Conservation (phyloP, 1,139 yeast genomes). For the Zygotorulaspora mrakii region DNA sequence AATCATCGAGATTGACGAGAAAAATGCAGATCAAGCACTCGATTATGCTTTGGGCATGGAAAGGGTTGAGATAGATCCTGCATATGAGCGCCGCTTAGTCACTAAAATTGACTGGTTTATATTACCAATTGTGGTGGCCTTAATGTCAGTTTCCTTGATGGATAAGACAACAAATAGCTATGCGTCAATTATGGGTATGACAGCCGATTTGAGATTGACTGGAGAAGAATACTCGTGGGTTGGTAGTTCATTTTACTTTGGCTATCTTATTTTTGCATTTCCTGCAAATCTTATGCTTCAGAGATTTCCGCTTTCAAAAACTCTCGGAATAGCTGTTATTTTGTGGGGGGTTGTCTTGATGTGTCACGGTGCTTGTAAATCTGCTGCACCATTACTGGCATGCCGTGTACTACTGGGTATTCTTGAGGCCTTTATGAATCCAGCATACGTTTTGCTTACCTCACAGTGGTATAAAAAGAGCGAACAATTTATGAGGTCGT, state of each 20-base stretch:
- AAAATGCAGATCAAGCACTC: conserved; percentile 12
- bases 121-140: conserved; percentile 5
- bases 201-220: conserved; percentile 43
- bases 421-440: conserved; percentile 43
- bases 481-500: conserved; percentile 46
- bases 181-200: conserved; percentile 53
- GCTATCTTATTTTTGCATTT: conserved; percentile 45
- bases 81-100: conserved; percentile 2
- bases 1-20: conserved; percentile 9
- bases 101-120: conserved; percentile 6
- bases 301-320: conserved; percentile 37
- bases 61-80: conserved; percentile 8
- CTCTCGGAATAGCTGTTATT: conserved; percentile 34
- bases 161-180: conserved; percentile 56
- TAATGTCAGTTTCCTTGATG: conserved; percentile 34
- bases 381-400: conserved; percentile 4
- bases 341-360: conserved; percentile 44
- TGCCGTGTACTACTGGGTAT: conserved; percentile 40
- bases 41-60: conserved; percentile 7
- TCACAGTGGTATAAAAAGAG: conserved; percentile 49
- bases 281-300: conserved; percentile 41
- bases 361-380: conserved; percentile 7
- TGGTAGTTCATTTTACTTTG: conserved; percentile 50
- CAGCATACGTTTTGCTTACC: conserved; percentile 49
- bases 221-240: conserved; percentile 50